Percentiles rank a stretch among this genome's conserved stretches.
Evolutionary conservation across 768 basidiomycete genomes (phyloP).

Genomic region (Lentinula sp.): DNA sequence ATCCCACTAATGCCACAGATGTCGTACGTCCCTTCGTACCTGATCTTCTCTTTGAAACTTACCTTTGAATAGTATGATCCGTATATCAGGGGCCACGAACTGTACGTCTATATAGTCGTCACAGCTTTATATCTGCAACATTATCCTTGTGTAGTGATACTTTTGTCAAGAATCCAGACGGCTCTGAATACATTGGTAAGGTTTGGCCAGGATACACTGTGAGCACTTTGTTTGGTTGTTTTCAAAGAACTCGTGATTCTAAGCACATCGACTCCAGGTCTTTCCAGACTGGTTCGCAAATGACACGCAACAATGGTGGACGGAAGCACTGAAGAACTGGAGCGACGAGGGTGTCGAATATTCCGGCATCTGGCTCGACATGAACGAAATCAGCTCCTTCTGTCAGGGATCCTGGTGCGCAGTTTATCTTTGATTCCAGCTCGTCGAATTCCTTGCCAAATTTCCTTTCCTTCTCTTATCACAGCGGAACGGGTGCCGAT

Average conservation of each 20-base stretch:
- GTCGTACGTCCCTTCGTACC: conserved; percentile 35
- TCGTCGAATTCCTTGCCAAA: neutral
- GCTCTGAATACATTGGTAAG: conserved; percentile 63
- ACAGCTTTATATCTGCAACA: neutral
- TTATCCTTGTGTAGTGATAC: conserved; percentile 37
- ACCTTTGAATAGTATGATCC: conserved; percentile 49
- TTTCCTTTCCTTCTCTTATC: neutral
- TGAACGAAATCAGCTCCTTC: conserved; percentile 66
- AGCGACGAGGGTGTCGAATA: conserved; percentile 45
- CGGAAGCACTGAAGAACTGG: conserved; percentile 54
- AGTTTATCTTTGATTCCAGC: neutral
- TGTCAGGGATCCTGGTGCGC: conserved; percentile 53
- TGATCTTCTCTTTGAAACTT: neutral
- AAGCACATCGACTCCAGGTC: conserved; percentile 22
- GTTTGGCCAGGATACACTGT: conserved; percentile 79
- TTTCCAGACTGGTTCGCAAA: conserved; percentile 60
- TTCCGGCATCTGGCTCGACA: conserved; percentile 64
- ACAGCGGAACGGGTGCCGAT: conserved; percentile 52
- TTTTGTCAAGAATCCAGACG: conserved; percentile 74
- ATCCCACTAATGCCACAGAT: conserved; percentile 54
- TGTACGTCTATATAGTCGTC: conserved; percentile 27
- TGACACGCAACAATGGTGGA: conserved; percentile 54
- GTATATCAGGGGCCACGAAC: conserved; percentile 55
- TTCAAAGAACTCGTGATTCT: neutral
- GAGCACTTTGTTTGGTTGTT: conserved; percentile 9